Evolutionary conservation across 768 basidiomycete species (phyloP), one percentile per base, ranked within the genome.

Genomic region (Leccinum truebloodii): DNA sequence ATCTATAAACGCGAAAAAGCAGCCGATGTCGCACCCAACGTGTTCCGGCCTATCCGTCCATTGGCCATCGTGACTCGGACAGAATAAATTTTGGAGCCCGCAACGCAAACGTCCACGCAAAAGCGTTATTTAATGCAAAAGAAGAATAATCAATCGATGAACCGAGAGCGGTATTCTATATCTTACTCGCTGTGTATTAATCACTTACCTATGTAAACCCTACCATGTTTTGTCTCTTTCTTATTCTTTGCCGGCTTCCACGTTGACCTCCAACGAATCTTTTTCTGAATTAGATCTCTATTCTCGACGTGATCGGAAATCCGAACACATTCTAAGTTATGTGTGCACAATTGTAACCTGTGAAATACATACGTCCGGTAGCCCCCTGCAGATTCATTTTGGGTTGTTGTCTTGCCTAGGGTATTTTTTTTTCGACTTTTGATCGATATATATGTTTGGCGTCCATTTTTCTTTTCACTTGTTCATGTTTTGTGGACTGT

Each of bases 131-230:
- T 61, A 57, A 34, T 20, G 20, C 44, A 34, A 61, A 59, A 59
- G 28, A 58, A 67, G 58, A 70, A 46, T 46, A 46, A 46, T 20
- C 64, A 68, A 69, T 69, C 56, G 8, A 28, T 37, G 44, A 20
- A 20, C 20, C 20, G 20, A 46, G 44, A 62, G 55, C 54, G 66
- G 59, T 69, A 69, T 63, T 67, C 39, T 71, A n/a, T 63, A 46
- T 46, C 61, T 57, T 71, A 70, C 52, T 57, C 54, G 60, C 52
- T 16, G 53, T 70, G 69, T 70, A 70, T 65, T 71, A 70, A 65
- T 70, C 39, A 20, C 52, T 62, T 63, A 65, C 62, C 62, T 57
- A 70, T 70, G 69, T 67, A 60, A 69, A 60, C 59, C 39, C n/a
- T 41, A n/a, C 9, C 39, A 37, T 34, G 12, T 26, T 24, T 18